phyloP scores from a whole-genome alignment of 805 yeast genomes.

The Wickerhamiella parazyma region DNA sequence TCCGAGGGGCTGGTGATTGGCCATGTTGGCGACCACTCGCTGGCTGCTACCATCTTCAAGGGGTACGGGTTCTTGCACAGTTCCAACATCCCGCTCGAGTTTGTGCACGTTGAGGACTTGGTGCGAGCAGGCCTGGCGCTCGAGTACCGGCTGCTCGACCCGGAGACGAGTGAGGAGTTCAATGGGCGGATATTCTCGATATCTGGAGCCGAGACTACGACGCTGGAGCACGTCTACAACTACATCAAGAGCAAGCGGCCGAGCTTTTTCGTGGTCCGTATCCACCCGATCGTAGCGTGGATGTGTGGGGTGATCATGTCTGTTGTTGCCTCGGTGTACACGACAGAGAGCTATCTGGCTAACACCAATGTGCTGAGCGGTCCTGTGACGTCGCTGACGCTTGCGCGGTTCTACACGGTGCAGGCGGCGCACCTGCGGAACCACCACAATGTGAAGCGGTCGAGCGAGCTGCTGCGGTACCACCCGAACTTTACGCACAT shows the following conservation, averaged over 20 bases:
- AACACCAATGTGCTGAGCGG: slow-evolving; percentile 13
- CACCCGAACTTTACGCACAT: slow-evolving; percentile 15
- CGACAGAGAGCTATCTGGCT: not conserved
- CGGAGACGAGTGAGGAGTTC: slow-evolving; percentile 12
- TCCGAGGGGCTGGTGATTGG: slow-evolving; percentile 21
- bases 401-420: slow-evolving; percentile 19
- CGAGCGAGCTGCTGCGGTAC: slow-evolving; percentile 14
- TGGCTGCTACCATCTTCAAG: slow-evolving; percentile 17
- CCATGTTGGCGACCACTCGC: slow-evolving; percentile 20
- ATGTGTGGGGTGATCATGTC: slow-evolving; percentile 13
- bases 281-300: slow-evolving; percentile 19
- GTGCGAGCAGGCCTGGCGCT: slow-evolving; percentile 33
- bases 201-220: slow-evolving; percentile 16
- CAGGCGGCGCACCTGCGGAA: slow-evolving; percentile 21
- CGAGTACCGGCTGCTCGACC: slow-evolving; percentile 19
- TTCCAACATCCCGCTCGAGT: slow-evolving; percentile 17
- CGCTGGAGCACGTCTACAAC: slow-evolving; percentile 16
- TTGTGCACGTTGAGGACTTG: slow-evolving; percentile 26
- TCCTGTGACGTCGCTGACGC: slow-evolving; percentile 15
- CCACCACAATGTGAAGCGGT: slow-evolving; percentile 12
- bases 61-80: slow-evolving; percentile 18
- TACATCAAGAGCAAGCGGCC: slow-evolving; percentile 13
- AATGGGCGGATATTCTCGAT: slow-evolving; percentile 15
- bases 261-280: slow-evolving; percentile 10
- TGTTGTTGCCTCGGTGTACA: slow-evolving; percentile 4